phyloP scores from a whole-genome alignment of 1,284 basidiomycete genomes.

The Cystobasidium slooffiae region DNA sequence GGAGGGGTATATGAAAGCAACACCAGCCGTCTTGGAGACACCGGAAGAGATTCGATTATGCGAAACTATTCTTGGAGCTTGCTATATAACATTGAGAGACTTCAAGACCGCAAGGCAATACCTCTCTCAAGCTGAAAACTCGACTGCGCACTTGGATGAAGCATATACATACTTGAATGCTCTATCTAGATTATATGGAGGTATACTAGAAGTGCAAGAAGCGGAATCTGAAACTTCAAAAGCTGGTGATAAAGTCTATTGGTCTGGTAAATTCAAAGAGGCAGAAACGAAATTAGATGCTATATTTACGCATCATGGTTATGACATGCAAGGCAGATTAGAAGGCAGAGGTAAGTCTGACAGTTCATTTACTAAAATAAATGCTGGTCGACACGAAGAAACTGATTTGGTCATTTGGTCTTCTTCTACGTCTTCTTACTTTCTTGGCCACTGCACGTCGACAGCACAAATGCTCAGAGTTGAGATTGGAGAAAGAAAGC shows the following conservation, averaged over 20 bases:
- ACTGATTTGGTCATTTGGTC: too few species aligned
- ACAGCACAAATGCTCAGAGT: slow-evolving; percentile 44
- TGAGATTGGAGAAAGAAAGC: slow-evolving; percentile 45
- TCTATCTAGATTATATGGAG: slow-evolving; percentile 46
- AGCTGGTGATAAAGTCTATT: slow-evolving; percentile 30
- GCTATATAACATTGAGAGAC: slow-evolving; percentile 47
- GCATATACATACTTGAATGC: slow-evolving; percentile 48
- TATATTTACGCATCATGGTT: slow-evolving; percentile 36
- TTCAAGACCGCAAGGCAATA: slow-evolving; percentile 28
- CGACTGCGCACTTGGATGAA: slow-evolving; percentile 12
- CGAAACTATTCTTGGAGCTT: slow-evolving; percentile 49
- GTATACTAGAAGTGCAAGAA: slow-evolving; percentile 43
- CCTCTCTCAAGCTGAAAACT: slow-evolving; percentile 41
- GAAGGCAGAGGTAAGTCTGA: slow-evolving; percentile 28
- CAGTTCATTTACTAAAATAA: background rate
- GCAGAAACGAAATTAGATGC: slow-evolving; percentile 46
- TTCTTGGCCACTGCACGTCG: too few species aligned
- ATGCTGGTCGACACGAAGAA: background rate
- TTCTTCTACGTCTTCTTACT: too few species aligned
- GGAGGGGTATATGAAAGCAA: background rate
- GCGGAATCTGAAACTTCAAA: slow-evolving; percentile 40
- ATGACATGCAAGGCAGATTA: slow-evolving; percentile 49
- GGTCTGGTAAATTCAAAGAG: slow-evolving; percentile 39
- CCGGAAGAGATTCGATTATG: slow-evolving; percentile 49
- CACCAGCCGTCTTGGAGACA: slow-evolving; percentile 48